Base-by-base conservation (phyloP, 306 rosid genomes). In the Vachellia pachyceras region DNA sequence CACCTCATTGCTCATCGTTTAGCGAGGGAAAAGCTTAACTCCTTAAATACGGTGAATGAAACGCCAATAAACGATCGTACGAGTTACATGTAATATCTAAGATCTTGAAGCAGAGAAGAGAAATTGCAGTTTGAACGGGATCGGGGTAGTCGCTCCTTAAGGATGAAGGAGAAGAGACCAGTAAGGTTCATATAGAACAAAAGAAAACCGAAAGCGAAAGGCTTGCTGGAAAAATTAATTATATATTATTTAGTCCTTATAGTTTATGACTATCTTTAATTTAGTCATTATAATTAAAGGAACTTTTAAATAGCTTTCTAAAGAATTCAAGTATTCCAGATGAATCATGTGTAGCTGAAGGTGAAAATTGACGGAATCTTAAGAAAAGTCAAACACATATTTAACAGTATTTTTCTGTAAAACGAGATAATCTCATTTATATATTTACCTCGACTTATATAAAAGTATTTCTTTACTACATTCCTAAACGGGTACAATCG, bases 31-130 rank as follows among this genome's bases (percentile, higher is more conserved):
- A 41, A n/a, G 52, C 52, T 23, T 41, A 69, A 78, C 40, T 47
- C 7, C 35, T 40, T 69, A 63, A 23, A 45, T 12, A n/a, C 0
- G 73, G 50, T 25, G 5, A 39, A 60, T 79, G 15, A 35, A 55
- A 42, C 22, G 11, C 20, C 60, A 25, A 35, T 52, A 15, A 71
- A 46, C 61, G 8, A 11, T 20, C 35, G 20, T 5, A 54, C 42
- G 52, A 68, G 46, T 63, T 35, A 57, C 25, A 74, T 2, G n/a
- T 33, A 46, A 45, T 58, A 29, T 18, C 11, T 1, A 60, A 33
- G 70, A 79, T 70, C 70, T 42, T 25, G 69, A 39, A 69, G 37
- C 69, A 55, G 68, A 52, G 46, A 69, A 20, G 49, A 42, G 49
- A 23, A 23, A 12, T 45, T 46, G 13, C 7, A 46, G 41, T 54